These are phyloP conservation scores for Kurtzmaniella quercitrusa DNA, from an alignment of 1,139 yeast species.

Conservation along the genomic window DNA sequence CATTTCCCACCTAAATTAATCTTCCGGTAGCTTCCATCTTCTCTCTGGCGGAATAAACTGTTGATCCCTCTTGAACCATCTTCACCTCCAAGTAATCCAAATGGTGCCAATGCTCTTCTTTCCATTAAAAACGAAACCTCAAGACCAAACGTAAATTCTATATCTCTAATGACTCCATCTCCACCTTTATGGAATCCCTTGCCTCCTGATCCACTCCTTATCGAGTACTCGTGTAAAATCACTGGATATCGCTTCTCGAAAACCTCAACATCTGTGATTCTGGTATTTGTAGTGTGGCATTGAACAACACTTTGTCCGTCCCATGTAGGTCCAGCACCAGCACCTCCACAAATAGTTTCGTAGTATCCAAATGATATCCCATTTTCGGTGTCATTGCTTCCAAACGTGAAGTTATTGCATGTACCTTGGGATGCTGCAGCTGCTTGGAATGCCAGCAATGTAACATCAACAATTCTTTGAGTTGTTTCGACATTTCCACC, in stretches of 20 bases:
- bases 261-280: conserved; percentile 45
- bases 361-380: conserved; percentile 42
- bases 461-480: conserved; percentile 77
- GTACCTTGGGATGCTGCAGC: conserved; percentile 59
- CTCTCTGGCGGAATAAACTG: conserved; percentile 28
- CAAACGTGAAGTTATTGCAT: conserved; percentile 48
- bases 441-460: conserved; percentile 69
- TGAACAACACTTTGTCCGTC: conserved; percentile 46
- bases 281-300: conserved; percentile 46
- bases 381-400: conserved; percentile 33
- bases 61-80: conserved; percentile 39
- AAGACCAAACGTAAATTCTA: conserved; percentile 38
- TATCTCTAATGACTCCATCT: conserved; percentile 43
- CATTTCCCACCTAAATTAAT: conserved; percentile 41
- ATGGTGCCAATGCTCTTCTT: conserved; percentile 42
- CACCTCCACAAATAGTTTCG: conserved; percentile 48
- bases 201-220: conserved; percentile 41
- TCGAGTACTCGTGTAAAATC: conserved; percentile 36
- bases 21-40: conserved; percentile 19
- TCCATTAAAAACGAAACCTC: conserved; percentile 46
- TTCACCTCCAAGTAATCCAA: conserved; percentile 41
- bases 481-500: conserved; percentile 91
- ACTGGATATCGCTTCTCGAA: conserved; percentile 48
- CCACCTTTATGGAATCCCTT: conserved; percentile 40
- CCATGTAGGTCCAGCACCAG: conserved; percentile 50